phyloP scores from a whole-genome alignment of 2,329 filamentous ascomycete genomes.

The Bisporella sp. region DNA sequence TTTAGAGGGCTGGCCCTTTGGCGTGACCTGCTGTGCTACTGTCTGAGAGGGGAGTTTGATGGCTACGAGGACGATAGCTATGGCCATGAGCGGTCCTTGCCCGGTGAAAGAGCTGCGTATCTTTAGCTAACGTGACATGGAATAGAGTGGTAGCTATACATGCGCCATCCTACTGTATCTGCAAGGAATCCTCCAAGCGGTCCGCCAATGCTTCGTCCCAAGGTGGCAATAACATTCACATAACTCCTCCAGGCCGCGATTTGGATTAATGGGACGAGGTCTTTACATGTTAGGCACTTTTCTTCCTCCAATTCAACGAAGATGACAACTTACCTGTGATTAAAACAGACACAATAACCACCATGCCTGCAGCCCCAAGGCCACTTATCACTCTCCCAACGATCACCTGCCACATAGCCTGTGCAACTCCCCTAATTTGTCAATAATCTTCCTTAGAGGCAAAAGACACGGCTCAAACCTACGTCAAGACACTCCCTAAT shows the following conservation, averaged over 20 bases:
- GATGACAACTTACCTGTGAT: conserved; percentile 36
- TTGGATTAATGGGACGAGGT: conserved; percentile 44
- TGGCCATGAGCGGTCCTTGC: conserved; percentile 46
- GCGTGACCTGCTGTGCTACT: not conserved
- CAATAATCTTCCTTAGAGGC: not conserved
- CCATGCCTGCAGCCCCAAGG: conserved; percentile 43
- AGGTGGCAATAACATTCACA: conserved; percentile 44
- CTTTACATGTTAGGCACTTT: conserved; percentile 19
- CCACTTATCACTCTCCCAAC: conserved; percentile 46
- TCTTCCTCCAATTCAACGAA: too few species aligned
- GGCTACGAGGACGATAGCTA: conserved; percentile 38
- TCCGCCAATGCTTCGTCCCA: conserved; percentile 44
- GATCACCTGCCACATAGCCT: conserved; percentile 41
- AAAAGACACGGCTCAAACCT: conserved; percentile 19
- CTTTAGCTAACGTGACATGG: too few species aligned
- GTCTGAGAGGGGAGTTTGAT: conserved; percentile 16
- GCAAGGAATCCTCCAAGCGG: conserved; percentile 51
- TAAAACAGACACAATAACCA: conserved; percentile 41
- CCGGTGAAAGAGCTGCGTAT: conserved; percentile 40
- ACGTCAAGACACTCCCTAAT: conserved; percentile 35
- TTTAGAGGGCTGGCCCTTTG: conserved; percentile 11
- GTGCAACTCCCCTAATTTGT: conserved; percentile 34
- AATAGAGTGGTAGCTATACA: conserved; percentile 11
- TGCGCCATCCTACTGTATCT: conserved; percentile 61
- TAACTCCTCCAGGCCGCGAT: conserved; percentile 47